Percentiles rank a stretch among this genome's conserved stretches.
These are phyloP conservation scores for Simplicillium sp. DNA, from an alignment of 2,329 filamentous ascomycete species.

Conservation along the genomic window DNA sequence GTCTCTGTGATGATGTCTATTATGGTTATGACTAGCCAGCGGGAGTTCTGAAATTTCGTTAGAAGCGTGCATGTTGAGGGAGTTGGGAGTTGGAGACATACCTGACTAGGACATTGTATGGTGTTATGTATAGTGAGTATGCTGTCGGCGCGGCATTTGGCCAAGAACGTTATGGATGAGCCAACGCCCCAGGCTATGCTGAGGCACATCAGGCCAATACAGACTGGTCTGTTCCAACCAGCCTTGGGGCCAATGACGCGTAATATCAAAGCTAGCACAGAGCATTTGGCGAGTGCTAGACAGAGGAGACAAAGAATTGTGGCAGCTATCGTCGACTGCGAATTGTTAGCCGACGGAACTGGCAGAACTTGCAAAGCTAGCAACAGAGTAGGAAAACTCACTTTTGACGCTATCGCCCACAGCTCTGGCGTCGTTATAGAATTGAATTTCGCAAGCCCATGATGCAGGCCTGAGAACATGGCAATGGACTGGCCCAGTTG, in stretches of 20 bases:
- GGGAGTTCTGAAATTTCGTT: conserved; percentile 1
- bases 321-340: conserved; percentile 5
- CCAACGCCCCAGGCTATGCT: conserved; percentile 7
- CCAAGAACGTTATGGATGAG: conserved; percentile 3
- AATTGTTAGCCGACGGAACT: no score
- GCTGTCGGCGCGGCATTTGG: conserved; percentile 1
- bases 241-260: conserved; percentile 9
- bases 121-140: conserved; percentile 3
- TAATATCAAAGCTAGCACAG: conserved; percentile 9
- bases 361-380: no score
- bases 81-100: not conserved
- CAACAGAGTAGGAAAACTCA: not conserved
- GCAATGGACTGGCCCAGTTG: conserved; percentile 7
- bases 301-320: conserved; percentile 5
- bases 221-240: conserved; percentile 6
- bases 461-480: conserved; percentile 6
- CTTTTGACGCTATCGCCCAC: conserved; percentile 6
- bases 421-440: conserved; percentile 4
- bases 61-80: not conserved
- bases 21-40: conserved; percentile 8
- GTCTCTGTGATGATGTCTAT: conserved; percentile 11
- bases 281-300: conserved; percentile 10
- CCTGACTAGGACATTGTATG: conserved; percentile 6
- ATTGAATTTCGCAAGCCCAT: conserved; percentile 9
- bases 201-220: conserved; percentile 6